Conservation (phyloP, 352 stramenopile species). For the Blastocystis sp. region DNA sequence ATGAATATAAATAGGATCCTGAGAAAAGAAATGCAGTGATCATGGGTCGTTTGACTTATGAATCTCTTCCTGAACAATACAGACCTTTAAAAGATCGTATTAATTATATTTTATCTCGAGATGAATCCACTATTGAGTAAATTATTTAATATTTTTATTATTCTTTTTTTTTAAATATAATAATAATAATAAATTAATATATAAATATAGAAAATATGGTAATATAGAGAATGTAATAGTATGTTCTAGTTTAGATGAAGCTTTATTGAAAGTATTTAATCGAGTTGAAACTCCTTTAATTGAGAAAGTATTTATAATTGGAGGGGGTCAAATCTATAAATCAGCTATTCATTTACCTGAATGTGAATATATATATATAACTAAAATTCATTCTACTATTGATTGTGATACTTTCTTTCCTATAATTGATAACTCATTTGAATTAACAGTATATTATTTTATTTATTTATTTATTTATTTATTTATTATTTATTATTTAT, state of each 20-base stretch:
- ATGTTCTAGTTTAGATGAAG: slow-evolving; percentile 64
- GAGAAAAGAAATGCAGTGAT: slow-evolving; percentile 75
- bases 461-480: no score
- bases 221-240: slow-evolving; percentile 61
- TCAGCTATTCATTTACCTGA: slow-evolving; percentile 61
- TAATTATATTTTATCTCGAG: slow-evolving; percentile 81
- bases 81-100: slow-evolving; percentile 71
- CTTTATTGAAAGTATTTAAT: slow-evolving; percentile 54
- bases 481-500: no score
- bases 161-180: slow-evolving; percentile 2
- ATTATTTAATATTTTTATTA: not conserved
- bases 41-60: slow-evolving; percentile 98
- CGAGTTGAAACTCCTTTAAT: slow-evolving; percentile 51
- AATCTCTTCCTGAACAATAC: slow-evolving; percentile 83
- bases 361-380: slow-evolving; percentile 68
- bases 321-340: slow-evolving; percentile 74
- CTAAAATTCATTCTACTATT: slow-evolving; percentile 57
- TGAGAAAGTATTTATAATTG: slow-evolving; percentile 85
- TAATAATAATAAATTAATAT: slow-evolving; percentile 17
- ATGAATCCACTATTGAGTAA: slow-evolving; percentile 39
- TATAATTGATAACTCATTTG: slow-evolving; percentile 29
- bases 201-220: slow-evolving; percentile 19
- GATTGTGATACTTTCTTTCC: slow-evolving; percentile 77
- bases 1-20: slow-evolving; percentile 20
- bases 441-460: slow-evolving; percentile 2